Conservation (phyloP, 1,284 basidiomycete genomes). For the Moniliella sp. region DNA sequence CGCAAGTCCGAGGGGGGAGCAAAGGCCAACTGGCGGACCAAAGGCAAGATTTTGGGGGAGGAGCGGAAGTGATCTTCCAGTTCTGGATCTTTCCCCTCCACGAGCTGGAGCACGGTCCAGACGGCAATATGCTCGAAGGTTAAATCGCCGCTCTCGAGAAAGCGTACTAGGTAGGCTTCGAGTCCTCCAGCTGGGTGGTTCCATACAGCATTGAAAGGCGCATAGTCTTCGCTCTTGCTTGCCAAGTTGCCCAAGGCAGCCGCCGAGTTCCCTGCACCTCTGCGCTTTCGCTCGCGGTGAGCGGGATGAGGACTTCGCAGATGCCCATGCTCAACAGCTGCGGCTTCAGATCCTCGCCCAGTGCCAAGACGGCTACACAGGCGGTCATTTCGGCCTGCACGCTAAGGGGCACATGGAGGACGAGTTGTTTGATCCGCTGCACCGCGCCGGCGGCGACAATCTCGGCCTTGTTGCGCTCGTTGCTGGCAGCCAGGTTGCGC, state of each 20-base stretch:
- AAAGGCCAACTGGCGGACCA: slow-evolving; percentile 18
- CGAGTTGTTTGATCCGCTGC: slow-evolving; percentile 90
- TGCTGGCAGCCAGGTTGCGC: slow-evolving; percentile 83
- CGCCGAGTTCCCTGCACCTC: slow-evolving; percentile 98
- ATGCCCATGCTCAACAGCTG: slow-evolving; percentile 82
- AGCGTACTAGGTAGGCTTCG: slow-evolving; percentile 79
- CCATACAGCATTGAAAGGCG: slow-evolving; percentile 94
- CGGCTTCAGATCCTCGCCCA: slow-evolving; percentile 31
- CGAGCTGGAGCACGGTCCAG: slow-evolving; percentile 71
- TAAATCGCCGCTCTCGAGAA: slow-evolving; percentile 79
- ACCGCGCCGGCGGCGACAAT: slow-evolving; percentile 98
- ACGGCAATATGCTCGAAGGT: slow-evolving; percentile 99
- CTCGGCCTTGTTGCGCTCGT: slow-evolving; percentile 92
- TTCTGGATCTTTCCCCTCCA: slow-evolving; percentile 61
- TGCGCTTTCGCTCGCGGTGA: slow-evolving; percentile 82
- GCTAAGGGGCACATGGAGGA: slow-evolving; percentile 79
- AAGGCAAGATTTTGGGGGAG: slow-evolving; percentile 16
- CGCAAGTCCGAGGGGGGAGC: no score
- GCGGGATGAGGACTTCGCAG: slow-evolving; percentile 82
- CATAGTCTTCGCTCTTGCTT: slow-evolving; percentile 78
- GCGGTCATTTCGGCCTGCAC: slow-evolving; percentile 99
- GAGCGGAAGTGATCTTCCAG: slow-evolving; percentile 30
- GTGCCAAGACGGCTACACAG: slow-evolving; percentile 50
- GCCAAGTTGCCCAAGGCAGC: slow-evolving; percentile 92
- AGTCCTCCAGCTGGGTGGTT: slow-evolving; percentile 89